Conservation (phyloP, 1,139 yeast genomes). For the Schwanniomyces etchellsii region DNA sequence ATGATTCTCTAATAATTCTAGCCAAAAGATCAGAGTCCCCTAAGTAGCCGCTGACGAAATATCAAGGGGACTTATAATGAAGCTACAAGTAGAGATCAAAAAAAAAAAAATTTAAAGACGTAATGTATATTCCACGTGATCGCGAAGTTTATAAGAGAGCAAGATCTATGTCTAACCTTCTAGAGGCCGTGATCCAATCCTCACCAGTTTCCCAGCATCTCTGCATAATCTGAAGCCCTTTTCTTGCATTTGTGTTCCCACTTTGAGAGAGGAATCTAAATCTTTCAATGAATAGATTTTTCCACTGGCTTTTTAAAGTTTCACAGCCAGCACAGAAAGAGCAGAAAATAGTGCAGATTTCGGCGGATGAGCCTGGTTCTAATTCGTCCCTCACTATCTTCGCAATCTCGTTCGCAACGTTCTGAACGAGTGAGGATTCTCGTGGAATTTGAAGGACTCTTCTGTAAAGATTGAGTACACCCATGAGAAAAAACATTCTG, state of each 20-base stretch:
- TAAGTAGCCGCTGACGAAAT: too few relatives aligned
- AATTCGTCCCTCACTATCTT: slow-evolving; percentile 29
- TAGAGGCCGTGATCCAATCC: slow-evolving; percentile 52
- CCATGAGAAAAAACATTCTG: slow-evolving; percentile 49
- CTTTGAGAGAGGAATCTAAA: slow-evolving; percentile 30
- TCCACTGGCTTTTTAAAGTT: slow-evolving; percentile 27
- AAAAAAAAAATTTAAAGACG: too few relatives aligned
- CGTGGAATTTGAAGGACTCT: slow-evolving; percentile 47
- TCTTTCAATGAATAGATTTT: slow-evolving; percentile 32
- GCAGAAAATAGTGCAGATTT: slow-evolving; percentile 51
- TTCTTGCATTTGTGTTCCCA: slow-evolving; percentile 47
- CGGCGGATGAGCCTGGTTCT: slow-evolving; percentile 45
- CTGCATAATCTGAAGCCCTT: slow-evolving; percentile 44
- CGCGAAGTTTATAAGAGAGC: slow-evolving; percentile 37
- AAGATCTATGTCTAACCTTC: slow-evolving; percentile 39
- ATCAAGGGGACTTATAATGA: too few relatives aligned
- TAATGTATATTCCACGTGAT: too few relatives aligned
- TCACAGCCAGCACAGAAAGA: slow-evolving; percentile 60
- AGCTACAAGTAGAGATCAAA: too few relatives aligned
- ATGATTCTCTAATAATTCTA: too few relatives aligned
- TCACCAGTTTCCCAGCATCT: slow-evolving; percentile 54
- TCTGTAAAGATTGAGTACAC: slow-evolving; percentile 51
- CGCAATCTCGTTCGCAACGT: slow-evolving; percentile 39
- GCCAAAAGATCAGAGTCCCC: too few relatives aligned
- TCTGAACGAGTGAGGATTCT: slow-evolving; percentile 40